Evolutionary conservation across 805 yeast species (phyloP), one percentile per base, ranked within the genome.

Genomic region (Pichia exigua): DNA sequence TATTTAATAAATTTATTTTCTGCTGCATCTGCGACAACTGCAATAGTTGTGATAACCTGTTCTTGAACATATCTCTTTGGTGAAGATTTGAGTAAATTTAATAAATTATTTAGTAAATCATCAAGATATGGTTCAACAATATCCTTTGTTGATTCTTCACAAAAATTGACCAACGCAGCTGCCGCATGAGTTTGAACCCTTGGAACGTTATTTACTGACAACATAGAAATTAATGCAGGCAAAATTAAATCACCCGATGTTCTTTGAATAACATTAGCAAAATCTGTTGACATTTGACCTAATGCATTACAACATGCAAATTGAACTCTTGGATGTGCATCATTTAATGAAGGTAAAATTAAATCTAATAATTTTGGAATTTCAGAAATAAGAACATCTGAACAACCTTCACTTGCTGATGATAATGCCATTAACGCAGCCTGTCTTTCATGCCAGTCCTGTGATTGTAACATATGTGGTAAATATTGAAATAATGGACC

Each of bases 181-280:
- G 99, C 97, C 18, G 97, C 98, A 65, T 94, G 99, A 0, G 97
- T 88, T 71, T 92, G 98, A 24, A 94, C 99, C 63, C 98, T 76
- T 48, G 95, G 92, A 52, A 85, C 91, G 46, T 89, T 81, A 56
- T 77, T 77, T 55, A 77, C 74, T 2, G 84, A 82, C 48, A 94
- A 76, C 73, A 80, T 88, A 13, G 95, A 82, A 50, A 94, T 87
- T 57, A 94, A 75, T 2, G 95, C 94, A 8, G 98, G 98, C 50
- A 94, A 73, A 44, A 94, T 82, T 57, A 86, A 74, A 58, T 78
- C 79, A 55, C 91, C 95, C 21, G 89, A 77, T 47, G 87, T 82
- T 60, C 84, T 76, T 72, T 94, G 98, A 53, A 94, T 85, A 17
- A 77, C 75, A 60, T 88, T 95, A 8, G 97, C 94, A 70, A 94